A percentile compares a stretch with the other conserved stretches of the same genome.
Evolutionary conservation across 1,284 basidiomycete genomes (phyloP).

Genomic region (Tetrapyrgos nigripes): DNA sequence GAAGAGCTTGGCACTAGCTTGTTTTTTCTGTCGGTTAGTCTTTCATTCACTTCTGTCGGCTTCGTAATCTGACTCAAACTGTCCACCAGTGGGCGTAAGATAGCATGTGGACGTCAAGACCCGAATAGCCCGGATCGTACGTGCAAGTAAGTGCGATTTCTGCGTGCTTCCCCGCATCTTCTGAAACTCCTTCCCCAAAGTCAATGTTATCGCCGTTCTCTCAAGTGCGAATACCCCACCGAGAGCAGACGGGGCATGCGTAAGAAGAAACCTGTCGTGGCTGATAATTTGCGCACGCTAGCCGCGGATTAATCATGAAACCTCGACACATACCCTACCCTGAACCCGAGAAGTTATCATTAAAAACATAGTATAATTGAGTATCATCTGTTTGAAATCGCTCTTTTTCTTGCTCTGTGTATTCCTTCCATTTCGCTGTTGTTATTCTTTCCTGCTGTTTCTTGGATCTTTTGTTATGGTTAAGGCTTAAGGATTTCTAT

Average conservation of each 20-base stretch:
- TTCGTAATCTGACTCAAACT: neutral
- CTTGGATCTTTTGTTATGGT: constrained; percentile 3
- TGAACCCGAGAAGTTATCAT: neutral
- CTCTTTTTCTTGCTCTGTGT: constrained; percentile 6
- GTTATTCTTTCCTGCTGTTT: constrained; percentile 1
- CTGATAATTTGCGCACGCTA: neutral
- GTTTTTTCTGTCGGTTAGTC: constrained; percentile 34
- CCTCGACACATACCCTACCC: neutral
- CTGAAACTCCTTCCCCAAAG: constrained; percentile 7
- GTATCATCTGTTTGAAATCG: neutral
- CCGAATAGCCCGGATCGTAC: constrained; percentile 27
- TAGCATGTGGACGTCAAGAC: constrained; percentile 34
- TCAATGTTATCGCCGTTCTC: constrained; percentile 24
- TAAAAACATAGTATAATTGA: neutral
- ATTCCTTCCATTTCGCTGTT: constrained; percentile 2
- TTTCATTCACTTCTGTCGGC: constrained; percentile 3
- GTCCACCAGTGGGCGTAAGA: constrained; percentile 27
- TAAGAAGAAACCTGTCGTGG: constrained; percentile 16
- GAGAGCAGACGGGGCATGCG: constrained; percentile 27
- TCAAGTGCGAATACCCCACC: constrained; percentile 24
- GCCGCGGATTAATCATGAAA: constrained; percentile 1
- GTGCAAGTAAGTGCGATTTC: constrained; percentile 29
- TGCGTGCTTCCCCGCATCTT: neutral
- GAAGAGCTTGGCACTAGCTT: constrained; percentile 31
- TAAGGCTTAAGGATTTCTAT: constrained; percentile 7